Evolutionary conservation across 2,329 filamentous ascomycete genomes (phyloP).

Genomic region (Diaporthe citriasiana): DNA sequence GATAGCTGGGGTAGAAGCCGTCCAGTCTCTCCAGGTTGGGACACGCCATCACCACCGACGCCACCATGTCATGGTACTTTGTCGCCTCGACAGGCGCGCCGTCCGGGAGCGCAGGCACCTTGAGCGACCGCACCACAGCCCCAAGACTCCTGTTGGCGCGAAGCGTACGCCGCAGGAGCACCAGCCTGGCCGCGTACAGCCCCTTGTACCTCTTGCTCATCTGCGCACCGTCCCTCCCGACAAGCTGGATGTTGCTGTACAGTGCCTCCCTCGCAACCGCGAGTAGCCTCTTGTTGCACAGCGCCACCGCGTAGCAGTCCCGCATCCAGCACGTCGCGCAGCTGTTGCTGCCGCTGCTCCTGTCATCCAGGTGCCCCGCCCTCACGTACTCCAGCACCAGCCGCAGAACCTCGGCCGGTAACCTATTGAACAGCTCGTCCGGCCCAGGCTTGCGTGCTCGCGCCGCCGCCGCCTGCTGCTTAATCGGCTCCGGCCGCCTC

Average conservation of each 20-base stretch:
- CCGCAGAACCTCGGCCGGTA: slow-evolving; percentile 72
- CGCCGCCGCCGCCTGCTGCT: slow-evolving; percentile 45
- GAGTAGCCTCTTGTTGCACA: slow-evolving; percentile 66
- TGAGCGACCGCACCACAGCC: slow-evolving; percentile 68
- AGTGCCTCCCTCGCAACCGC: slow-evolving; percentile 65
- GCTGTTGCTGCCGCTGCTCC: slow-evolving; percentile 65
- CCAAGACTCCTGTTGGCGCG: slow-evolving; percentile 67
- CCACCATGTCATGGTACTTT: slow-evolving; percentile 70
- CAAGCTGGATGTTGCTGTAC: slow-evolving; percentile 72
- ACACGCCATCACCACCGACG: slow-evolving; percentile 74
- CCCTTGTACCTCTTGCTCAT: slow-evolving; percentile 72
- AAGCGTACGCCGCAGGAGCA: slow-evolving; percentile 70
- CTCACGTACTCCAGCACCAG: slow-evolving; percentile 69
- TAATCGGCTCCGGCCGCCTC: slow-evolving; percentile 46
- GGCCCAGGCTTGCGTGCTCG: slow-evolving; percentile 53
- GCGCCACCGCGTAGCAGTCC: slow-evolving; percentile 66
- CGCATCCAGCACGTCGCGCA: slow-evolving; percentile 77
- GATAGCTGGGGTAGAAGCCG: slow-evolving; percentile 67
- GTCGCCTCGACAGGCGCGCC: slow-evolving; percentile 55
- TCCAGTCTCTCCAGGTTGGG: slow-evolving; percentile 73
- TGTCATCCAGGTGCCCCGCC: slow-evolving; percentile 62
- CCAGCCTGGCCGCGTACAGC: slow-evolving; percentile 65
- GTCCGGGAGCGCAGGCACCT: slow-evolving; percentile 63
- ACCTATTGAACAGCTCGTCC: slow-evolving; percentile 66
- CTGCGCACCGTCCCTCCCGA: slow-evolving; percentile 67